Evolutionary conservation across 2,329 filamentous ascomycete genomes (phyloP), one percentile per base, ranked within the genome.

Genomic region (Nigrograna mackinnonii): DNA sequence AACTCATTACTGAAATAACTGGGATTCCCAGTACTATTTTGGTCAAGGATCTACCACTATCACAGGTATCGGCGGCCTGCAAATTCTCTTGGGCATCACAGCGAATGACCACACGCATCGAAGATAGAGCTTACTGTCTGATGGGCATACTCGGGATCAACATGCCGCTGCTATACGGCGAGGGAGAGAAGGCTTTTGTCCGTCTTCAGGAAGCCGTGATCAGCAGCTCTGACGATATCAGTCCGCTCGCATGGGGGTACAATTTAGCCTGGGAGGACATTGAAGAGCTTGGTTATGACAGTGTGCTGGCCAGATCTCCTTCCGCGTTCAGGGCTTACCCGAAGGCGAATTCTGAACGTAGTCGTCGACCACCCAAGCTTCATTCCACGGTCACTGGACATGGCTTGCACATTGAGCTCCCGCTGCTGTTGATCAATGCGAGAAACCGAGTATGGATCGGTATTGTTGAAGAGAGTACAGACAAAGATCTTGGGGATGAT

Each of bases 111-210:
- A 50, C 40, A 21, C 33, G 22, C 6, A 34, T 35, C 6, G 48
- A 52, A 36, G 48, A 52, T 22, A 38, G 19, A 18, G 47, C 43
- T 2, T 52, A 50, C 26, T 50, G 26, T 6, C 32, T 52, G 20
- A 39, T 50, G 17, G 49, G 49, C 11, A 12, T 42, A 6, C 22
- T 42, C 5, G 39, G 39, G 13, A 34, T 42, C 6, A 42, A 36
- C 17, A 42, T 42, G 39, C 39, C 39, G 12, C 9, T 37, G 14
- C 19, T 42, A 12, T 36, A 42, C 37, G 33, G 39, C 3, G 39
- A 42, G 28, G 39, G 39, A 16, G 16, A 20, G 3, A 13, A 24
- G 14, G 39, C 39, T 31, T 42, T 42, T 20, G n/a, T 26, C 13
- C 16, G 39, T 12, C 34, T 42, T 6, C 39, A 42, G 34, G 33